Conservation (phyloP, 23 red algal genomes). For the Gracilaria caudata region DNA sequence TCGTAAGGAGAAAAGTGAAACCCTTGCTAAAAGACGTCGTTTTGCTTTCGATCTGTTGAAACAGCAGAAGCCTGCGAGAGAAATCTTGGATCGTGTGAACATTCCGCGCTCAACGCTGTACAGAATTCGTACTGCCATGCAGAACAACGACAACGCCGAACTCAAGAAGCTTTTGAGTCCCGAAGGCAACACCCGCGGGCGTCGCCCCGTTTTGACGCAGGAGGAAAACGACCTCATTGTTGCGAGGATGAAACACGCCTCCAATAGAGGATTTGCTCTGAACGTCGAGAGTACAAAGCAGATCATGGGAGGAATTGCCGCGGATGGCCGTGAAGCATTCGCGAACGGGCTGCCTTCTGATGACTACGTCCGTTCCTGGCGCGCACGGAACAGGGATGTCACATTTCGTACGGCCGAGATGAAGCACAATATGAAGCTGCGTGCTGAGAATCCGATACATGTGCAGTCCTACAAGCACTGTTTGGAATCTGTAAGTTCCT, state of each 20-base stretch:
- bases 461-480: not conserved
- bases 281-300: not conserved
- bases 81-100: no score
- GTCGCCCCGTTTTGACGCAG: not conserved
- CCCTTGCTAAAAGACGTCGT: no score
- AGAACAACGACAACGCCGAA: no score
- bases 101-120: no score
- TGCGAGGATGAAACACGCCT: not conserved
- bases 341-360: not conserved
- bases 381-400: slow-evolving; percentile 4
- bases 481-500: not conserved
- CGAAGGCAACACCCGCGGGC: no score
- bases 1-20: no score
- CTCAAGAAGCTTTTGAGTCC: no score
- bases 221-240: not conserved
- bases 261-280: not conserved
- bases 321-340: not conserved
- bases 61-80: no score
- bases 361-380: not conserved
- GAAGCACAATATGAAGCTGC: slow-evolving; percentile 5
- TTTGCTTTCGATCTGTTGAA: no score
- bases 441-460: not conserved
- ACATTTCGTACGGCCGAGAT: not conserved
- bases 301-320: not conserved
- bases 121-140: no score